Base-by-base conservation (phyloP, 106 monocot genomes). In the Platanthera guangdongensis region DNA sequence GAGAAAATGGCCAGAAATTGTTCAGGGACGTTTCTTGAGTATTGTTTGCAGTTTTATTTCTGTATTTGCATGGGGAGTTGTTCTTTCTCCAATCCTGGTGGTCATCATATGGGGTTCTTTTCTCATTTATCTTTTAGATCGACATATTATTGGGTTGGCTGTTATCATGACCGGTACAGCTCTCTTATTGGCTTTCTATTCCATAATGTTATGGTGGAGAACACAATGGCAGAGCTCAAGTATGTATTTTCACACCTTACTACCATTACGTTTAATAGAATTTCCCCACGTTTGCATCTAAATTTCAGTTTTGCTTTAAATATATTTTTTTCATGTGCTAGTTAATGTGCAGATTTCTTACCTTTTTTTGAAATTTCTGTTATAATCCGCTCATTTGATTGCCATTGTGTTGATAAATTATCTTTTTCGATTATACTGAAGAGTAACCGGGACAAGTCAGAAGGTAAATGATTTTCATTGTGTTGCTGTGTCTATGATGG, bases 181-280 rank as follows among this genome's bases (percentile, higher is more conserved):
- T 72, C 87, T 97, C 76, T 76, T 97, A 65, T 70, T 97, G 70
- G 93, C 93, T 50, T 97, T 97, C 78, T 97, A 97, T 82, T 97
- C 93, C 55, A 89, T 97, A 75, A 97, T 97, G 96, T 88, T 97
- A 57, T 97, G 96, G 93, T 97, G 96, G 96, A 87, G 96, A 80
- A 97, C 96, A 51, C 93, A 94, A 76, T 97, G 96, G 96, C 96
- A 97, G 83, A 97, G 93, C 89, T 97, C 96, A 75, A 97, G 96
- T 94, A 91, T 72, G 93, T 91, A 71, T 16, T 14, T 15, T n/a
- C 15, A 81, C 28, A 14, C 52, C 72, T 47, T 70, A 65, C 25
- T 32, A 65, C 32, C 32, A 11, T 65, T 30, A 30, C 25, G 28
- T 10, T 65, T 32, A 7, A 15, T 5, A 55, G 16, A 55, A 55